phyloP scores from a whole-genome alignment of 148 eudicot species.

The Chenopodium album region DNA sequence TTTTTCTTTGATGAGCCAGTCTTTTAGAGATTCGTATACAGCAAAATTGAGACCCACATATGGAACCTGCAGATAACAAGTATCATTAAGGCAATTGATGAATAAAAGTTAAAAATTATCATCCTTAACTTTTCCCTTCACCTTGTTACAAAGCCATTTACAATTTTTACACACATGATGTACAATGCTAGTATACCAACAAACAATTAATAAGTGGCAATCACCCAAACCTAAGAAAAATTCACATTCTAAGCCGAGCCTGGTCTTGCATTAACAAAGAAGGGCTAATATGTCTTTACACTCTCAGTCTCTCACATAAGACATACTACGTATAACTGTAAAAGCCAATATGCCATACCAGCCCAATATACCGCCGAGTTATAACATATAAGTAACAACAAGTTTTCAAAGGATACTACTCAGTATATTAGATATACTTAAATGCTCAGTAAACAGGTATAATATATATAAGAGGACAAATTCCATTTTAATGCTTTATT shows the following conservation, averaged over 20 bases:
- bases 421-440: not conserved
- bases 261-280: not conserved
- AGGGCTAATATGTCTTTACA: not conserved
- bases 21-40: slow-evolving; percentile 86
- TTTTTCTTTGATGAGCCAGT: slow-evolving; percentile 64
- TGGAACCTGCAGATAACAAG: slow-evolving; percentile 52
- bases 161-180: not conserved
- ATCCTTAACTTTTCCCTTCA: not conserved
- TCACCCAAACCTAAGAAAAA: not conserved
- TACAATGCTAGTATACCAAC: not conserved
- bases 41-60: slow-evolving; percentile 92
- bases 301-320: not conserved
- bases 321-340: no score
- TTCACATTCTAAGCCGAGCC: not conserved
- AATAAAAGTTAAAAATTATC: not conserved
- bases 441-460: not conserved
- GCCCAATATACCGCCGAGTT: not conserved
- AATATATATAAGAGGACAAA: not conserved
- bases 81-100: not conserved
- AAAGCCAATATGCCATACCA: no score
- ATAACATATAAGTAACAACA: not conserved
- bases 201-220: not conserved
- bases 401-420: not conserved
- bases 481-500: not conserved
- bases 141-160: not conserved